These are phyloP conservation scores for Paecilomyces formosus DNA, from an alignment of 2,329 filamentous ascomycete species.

Conservation along the genomic window DNA sequence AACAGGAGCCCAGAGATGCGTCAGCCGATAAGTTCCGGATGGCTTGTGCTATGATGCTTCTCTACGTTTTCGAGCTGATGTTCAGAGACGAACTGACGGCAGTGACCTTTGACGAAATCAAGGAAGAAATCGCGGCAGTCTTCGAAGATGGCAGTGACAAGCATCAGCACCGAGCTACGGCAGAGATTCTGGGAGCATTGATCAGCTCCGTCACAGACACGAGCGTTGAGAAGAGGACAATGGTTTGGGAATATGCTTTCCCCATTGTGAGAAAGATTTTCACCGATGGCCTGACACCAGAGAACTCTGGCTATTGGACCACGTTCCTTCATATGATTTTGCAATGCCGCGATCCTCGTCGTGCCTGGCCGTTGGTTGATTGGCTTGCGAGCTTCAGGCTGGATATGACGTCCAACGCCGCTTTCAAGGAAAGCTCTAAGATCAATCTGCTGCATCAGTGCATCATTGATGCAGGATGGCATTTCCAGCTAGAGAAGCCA, in stretches of 20 bases:
- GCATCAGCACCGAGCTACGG: slow-evolving; percentile 91
- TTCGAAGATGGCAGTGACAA: slow-evolving; percentile 94
- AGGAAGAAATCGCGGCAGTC: slow-evolving; percentile 66
- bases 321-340: slow-evolving; percentile 86
- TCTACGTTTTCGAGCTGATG: slow-evolving; percentile 85
- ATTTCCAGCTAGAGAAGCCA: slow-evolving; percentile 83
- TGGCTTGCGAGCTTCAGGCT: slow-evolving; percentile 77
- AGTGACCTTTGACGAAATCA: slow-evolving; percentile 79
- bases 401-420: slow-evolving; percentile 91
- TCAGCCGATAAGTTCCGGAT: slow-evolving; percentile 81
- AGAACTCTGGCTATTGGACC: slow-evolving; percentile 92
- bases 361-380: slow-evolving; percentile 78
- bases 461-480: slow-evolving; percentile 86
- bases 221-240: slow-evolving; percentile 62
- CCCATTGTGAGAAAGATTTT: slow-evolving; percentile 82
- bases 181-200: slow-evolving; percentile 84
- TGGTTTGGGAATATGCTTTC: slow-evolving; percentile 83
- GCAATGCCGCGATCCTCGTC: slow-evolving; percentile 81
- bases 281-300: slow-evolving; percentile 84
- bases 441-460: slow-evolving; percentile 84
- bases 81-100: slow-evolving; percentile 64
- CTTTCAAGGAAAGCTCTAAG: slow-evolving; percentile 98
- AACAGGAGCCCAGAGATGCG: slow-evolving; percentile 85
- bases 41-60: slow-evolving; percentile 76
- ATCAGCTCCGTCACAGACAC: slow-evolving; percentile 75